Conservation (phyloP, 139 green algal genomes). For the Coccomyxa sp. region DNA sequence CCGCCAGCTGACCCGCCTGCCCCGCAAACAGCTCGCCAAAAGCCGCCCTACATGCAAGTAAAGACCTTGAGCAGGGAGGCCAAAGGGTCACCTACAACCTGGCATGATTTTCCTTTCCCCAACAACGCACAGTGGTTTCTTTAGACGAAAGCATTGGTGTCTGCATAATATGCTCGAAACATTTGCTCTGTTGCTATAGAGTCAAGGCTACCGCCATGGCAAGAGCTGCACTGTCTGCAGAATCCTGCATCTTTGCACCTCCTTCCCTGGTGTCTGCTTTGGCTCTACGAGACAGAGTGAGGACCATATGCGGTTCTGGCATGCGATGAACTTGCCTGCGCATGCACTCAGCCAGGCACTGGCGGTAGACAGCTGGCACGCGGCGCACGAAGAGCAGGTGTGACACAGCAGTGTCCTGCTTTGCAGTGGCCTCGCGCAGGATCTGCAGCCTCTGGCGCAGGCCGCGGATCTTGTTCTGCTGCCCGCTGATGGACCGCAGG, state of each 20-base stretch:
- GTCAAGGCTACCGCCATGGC: no score
- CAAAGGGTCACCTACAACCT: no score
- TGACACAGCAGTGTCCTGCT: constrained; percentile 59
- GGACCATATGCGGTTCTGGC: no score
- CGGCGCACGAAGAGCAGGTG: constrained; percentile 62
- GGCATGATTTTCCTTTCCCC: no score
- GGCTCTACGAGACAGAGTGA: no score
- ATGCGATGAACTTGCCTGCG: constrained; percentile 43
- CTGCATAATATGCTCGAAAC: no score
- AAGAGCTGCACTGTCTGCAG: no score
- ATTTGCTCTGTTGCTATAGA: no score
- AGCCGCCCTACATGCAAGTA: constrained; percentile 13
- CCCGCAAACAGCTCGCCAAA: constrained; percentile 50
- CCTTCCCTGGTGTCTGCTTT: no score
- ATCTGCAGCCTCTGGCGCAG: constrained; percentile 63
- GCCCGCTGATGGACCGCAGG: constrained; percentile 66
- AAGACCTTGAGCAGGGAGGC: no score
- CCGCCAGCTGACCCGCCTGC: constrained; percentile 66
- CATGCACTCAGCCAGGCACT: constrained; percentile 78
- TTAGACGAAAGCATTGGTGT: background rate
- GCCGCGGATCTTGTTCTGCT: constrained; percentile 78
- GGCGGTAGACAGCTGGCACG: constrained; percentile 70
- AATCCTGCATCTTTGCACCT: no score
- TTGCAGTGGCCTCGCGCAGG: constrained; percentile 43
- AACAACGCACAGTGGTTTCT: background rate